Evolutionary conservation across 2,329 filamentous ascomycete species (phyloP), one percentile per base, ranked within the genome.

Genomic region (Colletotrichum gloeosporioides): DNA sequence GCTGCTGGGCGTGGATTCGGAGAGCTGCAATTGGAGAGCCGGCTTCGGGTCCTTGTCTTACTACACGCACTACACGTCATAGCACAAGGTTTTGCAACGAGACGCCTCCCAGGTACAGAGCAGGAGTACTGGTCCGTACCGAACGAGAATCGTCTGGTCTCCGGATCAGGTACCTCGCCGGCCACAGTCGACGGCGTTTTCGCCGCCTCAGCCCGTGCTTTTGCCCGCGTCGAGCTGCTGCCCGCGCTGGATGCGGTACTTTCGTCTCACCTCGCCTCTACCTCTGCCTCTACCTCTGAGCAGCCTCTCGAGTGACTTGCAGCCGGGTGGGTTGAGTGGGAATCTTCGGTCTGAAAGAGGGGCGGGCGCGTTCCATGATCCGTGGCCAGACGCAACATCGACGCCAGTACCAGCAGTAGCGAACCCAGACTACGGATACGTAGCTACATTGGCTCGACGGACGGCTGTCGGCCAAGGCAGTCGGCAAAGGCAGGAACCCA

Each of bases 381-480:
- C n/a, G 68, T 71, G 69, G n/a, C 59, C 66, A 67, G 61, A 71
- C 66, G 49, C 65, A 76, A 27, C 57, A 57, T 67, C 64, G 31
- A 73, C 57, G 57, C 70, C 29, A 55, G 53, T 63, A 53, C 44
- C 44, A 34, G 73, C 71, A 32, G 71, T 63, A 32, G 31, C 18
- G 27, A 68, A 6, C 29, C 64, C 64, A 67, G 27, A 13, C 18
- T 44, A 39, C 36, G 36, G 36, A 25, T 69, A 76, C 74, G 74
- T 74, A 76, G 64, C 73, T 76, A 70, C 70, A 32, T 71, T n/a
- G 44, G 10, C n/a, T 12, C 18, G 39, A 44, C 39, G 63, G 25
- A 68, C 74, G 74, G 74, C 74, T 69, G 59, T 76, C 74, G 74
- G 74, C 71, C 49, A 73, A 76, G 74, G 74, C 74, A 69, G 74